Conservation (phyloP, 176 grass and related monocot species). For the Dactylis glomerata region DNA sequence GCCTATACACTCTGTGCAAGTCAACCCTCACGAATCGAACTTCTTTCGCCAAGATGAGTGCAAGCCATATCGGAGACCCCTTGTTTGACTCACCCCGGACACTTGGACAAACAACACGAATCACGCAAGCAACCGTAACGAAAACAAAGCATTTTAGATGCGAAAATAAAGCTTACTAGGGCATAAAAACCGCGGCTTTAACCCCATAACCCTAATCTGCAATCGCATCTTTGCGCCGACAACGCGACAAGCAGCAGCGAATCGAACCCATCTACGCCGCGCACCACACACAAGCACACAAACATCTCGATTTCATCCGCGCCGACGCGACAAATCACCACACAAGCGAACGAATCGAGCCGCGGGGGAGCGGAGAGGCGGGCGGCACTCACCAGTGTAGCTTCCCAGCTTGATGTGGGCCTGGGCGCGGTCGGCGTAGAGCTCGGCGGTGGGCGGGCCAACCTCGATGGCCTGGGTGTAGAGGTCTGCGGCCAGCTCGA, state of each 20-base stretch:
- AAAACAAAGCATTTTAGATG: neutral
- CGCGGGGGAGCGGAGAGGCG: neutral
- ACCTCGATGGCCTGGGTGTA: conserved; percentile 67
- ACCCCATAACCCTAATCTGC: neutral
- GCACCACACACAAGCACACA: neutral
- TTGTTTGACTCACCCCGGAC: neutral
- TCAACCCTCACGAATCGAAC: conserved; percentile 7
- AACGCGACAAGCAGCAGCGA: neutral
- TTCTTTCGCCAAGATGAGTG: neutral
- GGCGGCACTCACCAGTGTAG: conserved; percentile 41
- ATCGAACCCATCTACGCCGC: neutral
- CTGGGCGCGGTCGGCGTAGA: conserved; percentile 68
- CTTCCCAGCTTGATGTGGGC: conserved; percentile 68
- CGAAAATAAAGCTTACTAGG: conserved; percentile 1
- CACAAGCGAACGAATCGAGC: neutral
- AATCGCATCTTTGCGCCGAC: neutral
- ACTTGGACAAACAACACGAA: neutral
- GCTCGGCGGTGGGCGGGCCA: conserved; percentile 48
- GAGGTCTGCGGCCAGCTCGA: conserved; percentile 66
- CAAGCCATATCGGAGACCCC: neutral
- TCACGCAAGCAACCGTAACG: neutral
- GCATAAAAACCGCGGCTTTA: neutral
- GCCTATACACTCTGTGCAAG: neutral
- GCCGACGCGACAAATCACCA: neutral
- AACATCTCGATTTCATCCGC: neutral